Evolutionary conservation across 129 eudicot genomes (phyloP), one percentile per base, ranked within the genome.

Genomic region (Rutidosis leptorrhynchoides): DNA sequence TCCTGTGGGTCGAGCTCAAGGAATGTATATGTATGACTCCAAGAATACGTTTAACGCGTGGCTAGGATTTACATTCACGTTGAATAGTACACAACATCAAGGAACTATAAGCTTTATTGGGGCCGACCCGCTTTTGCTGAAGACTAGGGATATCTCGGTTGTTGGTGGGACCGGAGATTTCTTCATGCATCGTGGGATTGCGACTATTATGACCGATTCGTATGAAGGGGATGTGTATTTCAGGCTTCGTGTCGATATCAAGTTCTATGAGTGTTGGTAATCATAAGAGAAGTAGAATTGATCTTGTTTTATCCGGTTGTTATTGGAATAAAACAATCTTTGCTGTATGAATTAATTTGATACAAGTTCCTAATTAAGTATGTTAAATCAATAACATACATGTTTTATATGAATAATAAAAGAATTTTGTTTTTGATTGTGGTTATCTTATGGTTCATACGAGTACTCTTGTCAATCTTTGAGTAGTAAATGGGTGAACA

Each of bases 161-260:
- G 74, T 89, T 45, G 95, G 96, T 0, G 95, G 96, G 15, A 86
- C 96, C 0, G 95, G 96, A 0, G 95, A 89, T 72, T 89, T 89
- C 61, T 89, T 89, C 65, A 89, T 89, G 95, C 76, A 84, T 62
- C 24, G 86, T 6, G 95, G 96, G 22, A 32, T 89, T 15, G 97
- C 95, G 10, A 90, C 95, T 33, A 10, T 86, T 28, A 69, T 45
- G 83, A 90, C 97, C 0, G 87, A 82, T 73, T 71, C 88, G 0
- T 69, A 21, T 60, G 95, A 90, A 77, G 87, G 82, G 4, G 82
- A 75, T 7, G 90, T 86, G 49, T 90, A 90, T 60, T 90, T 90
- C 12, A 69, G 97, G 80, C 86, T 90, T 32, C 82, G 82, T 2
- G 80, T 76, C 33, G 87, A 89, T 70, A 76, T 90, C 26, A 86